Evolutionary conservation across 2,329 filamentous ascomycete genomes (phyloP).

Genomic region (Cytospora paraplurivora): DNA sequence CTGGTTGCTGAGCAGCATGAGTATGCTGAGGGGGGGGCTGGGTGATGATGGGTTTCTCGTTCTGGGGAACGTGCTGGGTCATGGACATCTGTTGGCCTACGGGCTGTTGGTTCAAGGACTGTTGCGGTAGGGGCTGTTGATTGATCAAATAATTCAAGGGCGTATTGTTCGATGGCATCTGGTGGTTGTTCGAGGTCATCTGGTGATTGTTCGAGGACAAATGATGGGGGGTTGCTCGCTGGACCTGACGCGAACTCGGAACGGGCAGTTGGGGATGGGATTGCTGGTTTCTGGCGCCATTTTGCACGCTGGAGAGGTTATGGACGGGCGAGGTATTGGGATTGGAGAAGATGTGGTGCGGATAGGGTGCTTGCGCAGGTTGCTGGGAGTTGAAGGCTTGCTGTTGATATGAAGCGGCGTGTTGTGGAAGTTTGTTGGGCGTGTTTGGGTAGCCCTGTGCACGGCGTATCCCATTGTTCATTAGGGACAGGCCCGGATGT

Average conservation of each 20-base stretch:
- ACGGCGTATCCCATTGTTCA: constrained; percentile 51
- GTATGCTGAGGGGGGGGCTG: constrained; percentile 40
- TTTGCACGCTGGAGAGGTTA: constrained; percentile 52
- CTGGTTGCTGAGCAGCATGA: constrained; percentile 29
- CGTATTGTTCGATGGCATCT: constrained; percentile 45
- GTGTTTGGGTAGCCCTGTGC: constrained; percentile 48
- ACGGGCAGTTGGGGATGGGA: constrained; percentile 52
- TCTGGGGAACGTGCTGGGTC: constrained; percentile 45
- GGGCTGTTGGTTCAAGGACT: constrained; percentile 35
- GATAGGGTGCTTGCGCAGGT: constrained; percentile 49
- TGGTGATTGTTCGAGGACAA: constrained; percentile 44
- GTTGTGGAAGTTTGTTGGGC: constrained; percentile 56
- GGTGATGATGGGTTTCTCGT: constrained; percentile 45
- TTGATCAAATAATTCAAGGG: constrained; percentile 36
- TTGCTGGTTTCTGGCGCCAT: constrained; percentile 45
- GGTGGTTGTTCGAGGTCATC: constrained; percentile 43
- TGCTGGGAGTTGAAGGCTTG: constrained; percentile 57
- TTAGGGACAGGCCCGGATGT: constrained; percentile 56
- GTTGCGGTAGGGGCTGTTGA: constrained; percentile 30
- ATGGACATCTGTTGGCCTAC: constrained; percentile 39
- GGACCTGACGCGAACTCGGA: constrained; percentile 45
- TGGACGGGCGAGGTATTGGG: constrained; percentile 49
- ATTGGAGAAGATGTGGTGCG: constrained; percentile 56
- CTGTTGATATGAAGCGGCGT: constrained; percentile 57
- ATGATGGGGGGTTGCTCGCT: constrained; percentile 47